Evolutionary conservation across 78 protist genomes (phyloP), one percentile per base, ranked within the genome.

Genomic region (Polysphondylium violaceum): DNA sequence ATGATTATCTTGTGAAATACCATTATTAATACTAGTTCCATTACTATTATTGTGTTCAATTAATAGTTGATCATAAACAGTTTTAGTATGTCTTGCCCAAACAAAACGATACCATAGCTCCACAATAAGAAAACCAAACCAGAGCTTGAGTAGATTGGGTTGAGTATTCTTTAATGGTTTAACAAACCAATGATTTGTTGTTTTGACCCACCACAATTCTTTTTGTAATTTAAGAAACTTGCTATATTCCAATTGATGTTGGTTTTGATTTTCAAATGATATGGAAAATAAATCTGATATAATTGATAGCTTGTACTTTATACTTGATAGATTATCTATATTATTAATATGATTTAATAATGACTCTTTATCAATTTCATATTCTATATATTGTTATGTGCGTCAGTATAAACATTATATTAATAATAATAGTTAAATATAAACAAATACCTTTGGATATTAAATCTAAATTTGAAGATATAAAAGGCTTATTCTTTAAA

Each of bases 61-160:
- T 5, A 35, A 35, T 11, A 81, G 27, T 25, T 67, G 27, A 55
- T 64, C 68, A 19, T 67, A 81, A 23, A 67, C 67, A 0, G 44
- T 19, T 33, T 81, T 76, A 9, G 89, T 81, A 41, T 81, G 43
- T 25, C 36, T 65, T 25, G 89, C 89, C 89, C 89, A 81, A 68
- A 81, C 74, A 23, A 81, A 81, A 33, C 89, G 36, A 55, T 81
- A 81, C 89, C 89, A 81, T 14, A 81, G 41, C 27, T 81, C 89
- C 41, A 81, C 9, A 23, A 81, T 40, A 6, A 81, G 41, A 21
- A 81, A 67, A 16, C 77, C 89, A 31, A 81, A 68, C 89, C 89
- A 81, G 41, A 55, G 23, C 44, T 81, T 81, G 7, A 81, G 59
- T 27, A 53, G 72, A 11, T 25, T 17, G 8, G 63, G 35, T 1